Evolutionary conservation across 2,329 filamentous ascomycete species (phyloP).

Genomic region (Ceratocystis harringtonii): DNA sequence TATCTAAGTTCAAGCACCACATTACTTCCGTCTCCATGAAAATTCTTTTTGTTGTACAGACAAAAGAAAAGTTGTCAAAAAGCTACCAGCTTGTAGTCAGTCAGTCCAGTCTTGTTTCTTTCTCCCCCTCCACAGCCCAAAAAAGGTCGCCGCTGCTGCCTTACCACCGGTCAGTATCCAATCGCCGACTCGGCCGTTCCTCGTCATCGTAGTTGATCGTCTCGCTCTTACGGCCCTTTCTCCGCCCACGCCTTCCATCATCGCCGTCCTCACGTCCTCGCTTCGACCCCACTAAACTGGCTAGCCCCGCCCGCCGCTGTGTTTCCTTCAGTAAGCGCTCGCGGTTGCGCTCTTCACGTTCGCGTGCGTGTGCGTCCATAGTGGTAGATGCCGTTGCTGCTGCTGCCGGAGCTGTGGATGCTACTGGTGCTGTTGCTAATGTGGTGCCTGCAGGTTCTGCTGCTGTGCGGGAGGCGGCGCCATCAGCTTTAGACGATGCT

Average conservation of each 20-base stretch:
- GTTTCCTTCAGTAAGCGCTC: constrained; percentile 54
- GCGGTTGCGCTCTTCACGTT: constrained; percentile 51
- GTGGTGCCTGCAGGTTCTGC: not conserved
- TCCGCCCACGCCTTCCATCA: constrained; percentile 20
- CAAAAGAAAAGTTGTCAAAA: not conserved
- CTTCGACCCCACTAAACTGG: constrained; percentile 34
- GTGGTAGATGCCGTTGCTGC: constrained; percentile 24
- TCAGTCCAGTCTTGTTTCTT: not conserved
- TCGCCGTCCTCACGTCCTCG: constrained; percentile 34
- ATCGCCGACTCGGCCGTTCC: constrained; percentile 40
- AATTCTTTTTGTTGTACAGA: not conserved
- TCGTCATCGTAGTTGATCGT: constrained; percentile 41
- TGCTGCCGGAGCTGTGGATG: constrained; percentile 23
- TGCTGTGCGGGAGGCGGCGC: not conserved
- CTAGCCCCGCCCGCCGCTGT: constrained; percentile 45
- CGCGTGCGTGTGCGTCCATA: constrained; percentile 49
- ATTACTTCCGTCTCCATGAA: not conserved
- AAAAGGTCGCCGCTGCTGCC: not conserved
- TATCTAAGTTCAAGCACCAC: not conserved
- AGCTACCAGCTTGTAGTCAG: not conserved
- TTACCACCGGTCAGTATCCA: constrained; percentile 27
- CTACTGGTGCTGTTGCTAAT: constrained; percentile 18
- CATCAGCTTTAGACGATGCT: not conserved
- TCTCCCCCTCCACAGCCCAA: not conserved
- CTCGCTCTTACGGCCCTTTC: constrained; percentile 22